Evolutionary conservation across 352 stramenopile genomes (phyloP), one percentile per base, ranked within the genome.

Genomic region (Globisporangium middletonii): DNA sequence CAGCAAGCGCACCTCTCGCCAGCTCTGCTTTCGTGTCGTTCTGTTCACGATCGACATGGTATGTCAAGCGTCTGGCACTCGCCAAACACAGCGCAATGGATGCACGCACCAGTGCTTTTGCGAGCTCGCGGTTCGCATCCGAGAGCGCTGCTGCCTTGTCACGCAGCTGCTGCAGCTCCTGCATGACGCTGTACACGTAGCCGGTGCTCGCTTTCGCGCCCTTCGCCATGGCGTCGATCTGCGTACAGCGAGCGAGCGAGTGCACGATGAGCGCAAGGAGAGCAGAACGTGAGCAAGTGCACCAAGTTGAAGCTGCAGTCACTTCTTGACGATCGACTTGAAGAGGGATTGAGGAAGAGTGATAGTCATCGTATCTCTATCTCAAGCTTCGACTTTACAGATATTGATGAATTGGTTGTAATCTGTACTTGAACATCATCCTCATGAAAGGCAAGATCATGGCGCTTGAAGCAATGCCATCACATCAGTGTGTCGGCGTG

Each of bases 91-190:
- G 16, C 23, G 33, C 23, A 46, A 49, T 56, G 4, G 5, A 50
- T 41, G 3, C 16, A 23, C 67, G 52, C 30, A 85, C 81, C 73
- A 91, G 50, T 45, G 80, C 71, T 66, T 82, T 88, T 2, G 81
- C 81, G 28, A 91, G 60, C 11, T 86, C 65, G 35, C 65, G 63
- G 63, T 91, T 91, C 52, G 76, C 88, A 43, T 80, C 67, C 7
- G 73, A 69, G 8, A 86, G 65, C 47, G 57, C 64, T 15, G 42
- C 55, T 3, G 72, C 67, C 45, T 85, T 70, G 16, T 71, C 67
- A 33, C 79, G 75, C 27, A 91, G 55, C 53, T 72, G 67, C 48
- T 84, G 68, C 50, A 86, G 55, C 62, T 91, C 81, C 49, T 87
- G 71, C 62, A 88, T 78, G 53, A 86, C 65, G 58, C 75, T 63